A percentile compares a stretch with the other conserved stretches of the same genome.
Evolutionary conservation across 2,329 filamentous ascomycete species (phyloP).

Genomic region (Trichoderma hamatum): DNA sequence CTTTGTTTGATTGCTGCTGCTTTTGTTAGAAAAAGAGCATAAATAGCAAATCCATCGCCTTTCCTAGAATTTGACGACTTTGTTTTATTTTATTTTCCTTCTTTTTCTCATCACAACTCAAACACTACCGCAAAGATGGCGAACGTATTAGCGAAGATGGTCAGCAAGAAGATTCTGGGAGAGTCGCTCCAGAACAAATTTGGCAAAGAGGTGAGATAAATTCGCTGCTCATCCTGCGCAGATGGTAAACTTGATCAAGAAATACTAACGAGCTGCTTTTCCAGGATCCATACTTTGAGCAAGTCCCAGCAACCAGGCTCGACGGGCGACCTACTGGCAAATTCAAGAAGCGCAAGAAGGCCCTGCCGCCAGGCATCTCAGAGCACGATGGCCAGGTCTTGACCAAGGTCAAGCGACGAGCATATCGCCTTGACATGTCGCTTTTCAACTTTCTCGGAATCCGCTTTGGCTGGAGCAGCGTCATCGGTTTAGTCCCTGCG

Average conservation of each 20-base stretch:
- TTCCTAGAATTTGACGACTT: neutral
- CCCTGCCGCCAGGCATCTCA: slow-evolving; percentile 79
- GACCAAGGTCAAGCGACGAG: slow-evolving; percentile 81
- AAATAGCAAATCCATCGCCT: slow-evolving; percentile 17
- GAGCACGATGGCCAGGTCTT: slow-evolving; percentile 79
- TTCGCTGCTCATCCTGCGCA: neutral
- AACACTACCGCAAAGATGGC: slow-evolving; percentile 48
- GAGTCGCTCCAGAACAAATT: slow-evolving; percentile 62
- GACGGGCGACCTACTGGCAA: slow-evolving; percentile 68
- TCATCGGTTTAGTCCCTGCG: slow-evolving; percentile 82
- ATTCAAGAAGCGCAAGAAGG: slow-evolving; percentile 82
- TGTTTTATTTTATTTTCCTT: neutral
- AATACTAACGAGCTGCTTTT: slow-evolving; percentile 34
- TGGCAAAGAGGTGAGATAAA: slow-evolving; percentile 54
- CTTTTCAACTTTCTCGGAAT: slow-evolving; percentile 82
- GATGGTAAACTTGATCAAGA: neutral
- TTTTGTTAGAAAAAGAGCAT: slow-evolving; percentile 23
- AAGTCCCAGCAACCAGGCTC: slow-evolving; percentile 72
- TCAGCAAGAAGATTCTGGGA: slow-evolving; percentile 60
- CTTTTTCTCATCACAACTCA: neutral
- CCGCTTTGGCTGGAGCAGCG: slow-evolving; percentile 84
- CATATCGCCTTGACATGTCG: slow-evolving; percentile 82
- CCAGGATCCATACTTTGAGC: slow-evolving; percentile 89
- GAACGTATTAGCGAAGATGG: slow-evolving; percentile 54
- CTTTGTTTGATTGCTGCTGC: slow-evolving; percentile 10